A percentile compares a stretch with the other conserved stretches of the same genome.
phyloP scores from a whole-genome alignment of 306 rosid species.

The Cicer bijugum region DNA sequence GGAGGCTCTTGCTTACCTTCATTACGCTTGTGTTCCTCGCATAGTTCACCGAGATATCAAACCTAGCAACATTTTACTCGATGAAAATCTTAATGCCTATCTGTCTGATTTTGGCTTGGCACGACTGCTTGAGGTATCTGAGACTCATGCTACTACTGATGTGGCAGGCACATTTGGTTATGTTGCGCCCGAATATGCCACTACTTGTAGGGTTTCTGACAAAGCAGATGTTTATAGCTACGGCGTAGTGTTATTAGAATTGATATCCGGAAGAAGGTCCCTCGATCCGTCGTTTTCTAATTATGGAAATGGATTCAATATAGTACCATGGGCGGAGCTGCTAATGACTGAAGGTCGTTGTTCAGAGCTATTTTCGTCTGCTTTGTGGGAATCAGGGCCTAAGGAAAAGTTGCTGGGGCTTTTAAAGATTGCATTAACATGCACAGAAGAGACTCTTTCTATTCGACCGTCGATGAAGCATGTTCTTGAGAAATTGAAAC shows the following conservation, averaged over 20 bases:
- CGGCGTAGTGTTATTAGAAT: constrained; percentile 70
- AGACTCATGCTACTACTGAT: constrained; percentile 78
- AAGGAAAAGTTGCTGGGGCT: constrained; percentile 53
- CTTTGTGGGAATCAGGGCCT: constrained; percentile 62
- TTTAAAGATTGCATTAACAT: constrained; percentile 53
- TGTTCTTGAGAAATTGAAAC: constrained; percentile 60
- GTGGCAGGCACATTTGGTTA: constrained; percentile 83
- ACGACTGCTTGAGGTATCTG: constrained; percentile 68
- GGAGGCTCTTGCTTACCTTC: constrained; percentile 69
- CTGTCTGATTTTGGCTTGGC: constrained; percentile 77
- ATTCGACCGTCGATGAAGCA: constrained; percentile 59
- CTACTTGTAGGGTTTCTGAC: constrained; percentile 72
- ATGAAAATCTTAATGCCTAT: constrained; percentile 63
- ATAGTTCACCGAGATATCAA: constrained; percentile 78
- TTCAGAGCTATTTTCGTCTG: constrained; percentile 53
- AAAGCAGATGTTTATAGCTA: constrained; percentile 76
- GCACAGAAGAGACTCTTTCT: constrained; percentile 57
- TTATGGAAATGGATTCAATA: constrained; percentile 72
- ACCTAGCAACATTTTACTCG: constrained; percentile 82
- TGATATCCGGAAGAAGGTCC: constrained; percentile 69
- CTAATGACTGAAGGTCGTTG: constrained; percentile 53
- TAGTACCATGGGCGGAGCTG: constrained; percentile 73
- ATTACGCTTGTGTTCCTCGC: constrained; percentile 70
- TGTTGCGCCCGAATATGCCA: constrained; percentile 81
- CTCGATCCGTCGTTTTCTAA: constrained; percentile 72